Evolutionary conservation across 768 basidiomycete genomes (phyloP).

Genomic region (Cystobasidiopsis lactophilus): DNA sequence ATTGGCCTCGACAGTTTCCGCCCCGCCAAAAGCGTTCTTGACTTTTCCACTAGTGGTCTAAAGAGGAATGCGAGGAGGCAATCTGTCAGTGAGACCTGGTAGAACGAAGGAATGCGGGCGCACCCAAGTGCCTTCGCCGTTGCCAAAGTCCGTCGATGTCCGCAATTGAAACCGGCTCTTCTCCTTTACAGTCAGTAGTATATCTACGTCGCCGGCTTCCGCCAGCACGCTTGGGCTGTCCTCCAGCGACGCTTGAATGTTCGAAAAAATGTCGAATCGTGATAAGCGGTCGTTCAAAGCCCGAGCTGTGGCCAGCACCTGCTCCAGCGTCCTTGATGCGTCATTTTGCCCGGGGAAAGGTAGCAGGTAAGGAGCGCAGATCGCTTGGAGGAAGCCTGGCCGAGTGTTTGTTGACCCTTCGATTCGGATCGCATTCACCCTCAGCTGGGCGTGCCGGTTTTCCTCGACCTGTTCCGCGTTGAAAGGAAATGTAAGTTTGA

Average conservation of each 20-base stretch:
- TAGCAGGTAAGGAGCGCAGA: slow-evolving; percentile 45
- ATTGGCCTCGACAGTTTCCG: slow-evolving; percentile 65
- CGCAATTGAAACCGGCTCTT: slow-evolving; percentile 52
- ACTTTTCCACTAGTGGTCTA: slow-evolving; percentile 60
- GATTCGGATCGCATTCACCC: slow-evolving; percentile 55
- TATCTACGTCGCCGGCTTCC: slow-evolving; percentile 42
- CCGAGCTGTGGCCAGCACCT: slow-evolving; percentile 48
- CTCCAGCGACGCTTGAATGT: slow-evolving; percentile 43
- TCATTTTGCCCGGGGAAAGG: slow-evolving; percentile 14
- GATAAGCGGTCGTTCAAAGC: slow-evolving; percentile 42
- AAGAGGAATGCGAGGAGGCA: too few relatives aligned
- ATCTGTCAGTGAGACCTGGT: neutral
- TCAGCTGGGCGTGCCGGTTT: slow-evolving; percentile 43
- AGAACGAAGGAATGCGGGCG: slow-evolving; percentile 21
- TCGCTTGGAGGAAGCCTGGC: slow-evolving; percentile 51
- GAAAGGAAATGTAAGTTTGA: neutral
- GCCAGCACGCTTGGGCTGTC: slow-evolving; percentile 36
- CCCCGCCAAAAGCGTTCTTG: slow-evolving; percentile 75
- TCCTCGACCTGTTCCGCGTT: slow-evolving; percentile 34
- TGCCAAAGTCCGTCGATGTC: slow-evolving; percentile 74
- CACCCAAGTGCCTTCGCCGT: slow-evolving; percentile 81
- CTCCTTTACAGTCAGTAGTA: slow-evolving; percentile 58
- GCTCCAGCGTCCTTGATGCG: slow-evolving; percentile 33
- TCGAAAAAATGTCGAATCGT: slow-evolving; percentile 53
- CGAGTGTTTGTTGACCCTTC: slow-evolving; percentile 56